Evolutionary conservation across 768 basidiomycete genomes (phyloP).

Genomic region (Leccinum truebloodii): DNA sequence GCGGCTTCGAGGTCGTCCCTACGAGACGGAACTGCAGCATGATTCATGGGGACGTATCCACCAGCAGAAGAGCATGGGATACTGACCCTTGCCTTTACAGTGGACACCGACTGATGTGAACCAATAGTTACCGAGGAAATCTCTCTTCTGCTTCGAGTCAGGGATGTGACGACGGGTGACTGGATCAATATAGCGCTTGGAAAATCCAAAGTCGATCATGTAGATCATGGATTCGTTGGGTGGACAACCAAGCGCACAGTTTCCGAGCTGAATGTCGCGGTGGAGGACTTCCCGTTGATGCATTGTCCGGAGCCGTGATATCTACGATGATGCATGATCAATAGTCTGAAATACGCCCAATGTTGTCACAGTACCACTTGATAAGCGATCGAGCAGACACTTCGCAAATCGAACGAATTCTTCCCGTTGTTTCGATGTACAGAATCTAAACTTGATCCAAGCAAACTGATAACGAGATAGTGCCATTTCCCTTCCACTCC

Average conservation of each 20-base stretch:
- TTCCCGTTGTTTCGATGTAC: slow-evolving; percentile 57
- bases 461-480: slow-evolving; percentile 74
- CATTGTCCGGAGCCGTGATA: slow-evolving; percentile 73
- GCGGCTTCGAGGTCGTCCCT: slow-evolving; percentile 79
- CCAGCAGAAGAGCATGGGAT: slow-evolving; percentile 12
- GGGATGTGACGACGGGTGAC: slow-evolving; percentile 67
- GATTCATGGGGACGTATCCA: slow-evolving; percentile 24
- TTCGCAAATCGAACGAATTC: slow-evolving; percentile 65
- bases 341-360: slow-evolving; percentile 3
- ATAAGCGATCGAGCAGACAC: slow-evolving; percentile 72
- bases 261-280: slow-evolving; percentile 79
- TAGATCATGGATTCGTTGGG: slow-evolving; percentile 64
- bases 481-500: slow-evolving; percentile 62
- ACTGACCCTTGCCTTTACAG: slow-evolving; percentile 69
- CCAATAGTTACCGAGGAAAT: slow-evolving; percentile 86
- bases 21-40: slow-evolving; percentile 64
- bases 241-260: slow-evolving; percentile 63
- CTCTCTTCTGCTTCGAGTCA: slow-evolving; percentile 63
- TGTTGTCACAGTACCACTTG: slow-evolving; percentile 58
- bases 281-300: slow-evolving; percentile 72
- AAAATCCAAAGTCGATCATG: slow-evolving; percentile 88
- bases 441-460: slow-evolving; percentile 68
- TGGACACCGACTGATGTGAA: slow-evolving; percentile 79
- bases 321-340: slow-evolving; percentile 42
- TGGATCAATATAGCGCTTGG: slow-evolving; percentile 73